Percentiles rank a stretch among this genome's conserved stretches.
phyloP scores from a whole-genome alignment of 2,329 filamentous ascomycete species.

The Colletotrichum filicis region DNA sequence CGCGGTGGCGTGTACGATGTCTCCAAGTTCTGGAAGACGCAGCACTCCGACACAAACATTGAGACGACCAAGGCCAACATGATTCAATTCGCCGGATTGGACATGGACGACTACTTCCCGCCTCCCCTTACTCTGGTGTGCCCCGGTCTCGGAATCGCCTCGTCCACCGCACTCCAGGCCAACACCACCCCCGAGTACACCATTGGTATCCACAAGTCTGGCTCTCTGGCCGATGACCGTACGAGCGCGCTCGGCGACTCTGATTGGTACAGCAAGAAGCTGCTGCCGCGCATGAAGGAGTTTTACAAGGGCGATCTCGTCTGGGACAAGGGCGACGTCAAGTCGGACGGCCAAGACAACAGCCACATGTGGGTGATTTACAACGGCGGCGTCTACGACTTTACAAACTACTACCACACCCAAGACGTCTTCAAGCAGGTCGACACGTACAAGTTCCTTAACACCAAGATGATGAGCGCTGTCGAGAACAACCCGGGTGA shows the following conservation, averaged over 20 bases:
- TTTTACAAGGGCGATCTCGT: conserved; percentile 92
- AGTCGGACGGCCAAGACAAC: conserved; percentile 72
- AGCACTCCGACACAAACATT: conserved; percentile 81
- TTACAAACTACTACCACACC: conserved; percentile 92
- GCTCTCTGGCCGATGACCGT: conserved; percentile 65
- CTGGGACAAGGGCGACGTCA: conserved; percentile 69
- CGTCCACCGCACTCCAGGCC: conserved; percentile 65
- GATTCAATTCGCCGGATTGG: conserved; percentile 80
- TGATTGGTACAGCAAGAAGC: conserved; percentile 82
- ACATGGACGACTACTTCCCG: conserved; percentile 87
- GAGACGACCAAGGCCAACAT: conserved; percentile 73
- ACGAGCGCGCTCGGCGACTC: conserved; percentile 68
- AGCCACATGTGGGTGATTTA: conserved; percentile 85
- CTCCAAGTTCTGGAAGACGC: conserved; percentile 83
- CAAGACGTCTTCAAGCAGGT: conserved; percentile 66
- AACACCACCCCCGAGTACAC: conserved; percentile 72
- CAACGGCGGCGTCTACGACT: conserved; percentile 81
- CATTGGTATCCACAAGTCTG: conserved; percentile 76
- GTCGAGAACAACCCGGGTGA: conserved; percentile 81
- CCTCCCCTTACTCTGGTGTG: conserved; percentile 82
- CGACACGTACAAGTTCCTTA: conserved; percentile 76
- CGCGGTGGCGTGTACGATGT: conserved; percentile 93
- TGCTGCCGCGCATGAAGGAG: conserved; percentile 82
- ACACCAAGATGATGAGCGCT: conserved; percentile 72
- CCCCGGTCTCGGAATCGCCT: conserved; percentile 73